Evolutionary conservation across 768 basidiomycete species (phyloP).

Genomic region (Serendipita indica): DNA sequence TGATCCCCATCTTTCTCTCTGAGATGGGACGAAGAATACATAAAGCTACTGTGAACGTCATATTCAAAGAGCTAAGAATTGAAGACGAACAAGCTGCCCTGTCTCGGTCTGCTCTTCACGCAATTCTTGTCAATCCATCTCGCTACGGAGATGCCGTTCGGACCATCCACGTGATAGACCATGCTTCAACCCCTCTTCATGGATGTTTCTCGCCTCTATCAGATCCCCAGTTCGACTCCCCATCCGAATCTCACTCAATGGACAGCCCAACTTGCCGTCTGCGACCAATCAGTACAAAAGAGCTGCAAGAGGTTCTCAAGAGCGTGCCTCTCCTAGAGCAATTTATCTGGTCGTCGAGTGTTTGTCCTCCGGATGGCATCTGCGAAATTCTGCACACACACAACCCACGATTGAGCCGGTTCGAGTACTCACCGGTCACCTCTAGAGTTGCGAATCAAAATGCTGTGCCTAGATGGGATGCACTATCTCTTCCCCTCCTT

Average conservation of each 20-base stretch:
- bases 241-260: no score
- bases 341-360: slow-evolving; percentile 23
- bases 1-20: slow-evolving; percentile 16
- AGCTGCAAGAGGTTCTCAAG: slow-evolving; percentile 13
- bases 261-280: no score
- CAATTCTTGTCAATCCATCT: no score
- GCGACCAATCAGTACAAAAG: slow-evolving; percentile 15
- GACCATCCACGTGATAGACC: slow-evolving; percentile 20
- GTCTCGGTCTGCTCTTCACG: no score
- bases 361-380: slow-evolving; percentile 26
- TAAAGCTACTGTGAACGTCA: slow-evolving; percentile 22
- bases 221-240: no score
- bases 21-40: slow-evolving; percentile 23
- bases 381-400: slow-evolving; percentile 24
- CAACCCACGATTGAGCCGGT: slow-evolving; percentile 18
- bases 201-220: no score
- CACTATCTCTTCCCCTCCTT: slow-evolving; percentile 24
- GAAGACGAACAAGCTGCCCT: no score
- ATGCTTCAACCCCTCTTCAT: no score
- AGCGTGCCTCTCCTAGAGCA: slow-evolving; percentile 19
- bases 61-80: no score
- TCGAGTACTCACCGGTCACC: slow-evolving; percentile 17
- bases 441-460: slow-evolving; percentile 1
- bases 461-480: slow-evolving; percentile 24
- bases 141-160: slow-evolving; percentile 23